Base-by-base conservation (phyloP, 2,329 filamentous ascomycete species). In the Alternaria arborescens region DNA sequence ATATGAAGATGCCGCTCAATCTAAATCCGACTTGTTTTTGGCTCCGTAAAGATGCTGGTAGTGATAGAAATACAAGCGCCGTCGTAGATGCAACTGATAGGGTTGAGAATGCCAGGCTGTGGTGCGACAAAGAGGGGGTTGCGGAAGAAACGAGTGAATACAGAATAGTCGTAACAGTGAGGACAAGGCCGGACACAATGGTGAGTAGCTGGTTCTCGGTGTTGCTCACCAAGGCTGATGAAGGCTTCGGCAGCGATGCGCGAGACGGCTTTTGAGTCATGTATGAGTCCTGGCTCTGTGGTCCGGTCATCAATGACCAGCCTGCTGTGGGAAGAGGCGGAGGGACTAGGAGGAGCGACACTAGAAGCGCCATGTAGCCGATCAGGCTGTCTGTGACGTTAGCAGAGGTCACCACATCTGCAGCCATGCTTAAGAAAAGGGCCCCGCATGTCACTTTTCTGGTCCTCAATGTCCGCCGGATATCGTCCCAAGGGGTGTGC, bases 271-370 rank as follows among this genome's bases (percentile, higher is more conserved):
- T 57, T 58, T 70, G 68, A 24, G 60, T 65, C 30, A 63, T 67
- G 64, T 72, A 75, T 10, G 69, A 65, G 38, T 65, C 61, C 34
- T 71, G 64, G 24, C 55, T 59, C 46, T 73, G 68, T 12, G 53
- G 52, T 5, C 64, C 67, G 8, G 74, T 76, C 55, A 69, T 68
- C 36, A 77, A 46, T 12, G 72, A 72, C 71, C 71, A 77, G 16
- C 69, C 76, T 44, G 72, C 62, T 16, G 73, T 71, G 20, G 78
- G 77, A 36, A 86, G 80, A 30, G 84, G 82, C 16, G 82, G 82
- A n/a, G 82, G 82, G n/a, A 85, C 65, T 10, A 81, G 70, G 36
- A 85, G 77, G 5, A 84, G 69, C 0, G 84, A 84, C 14, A 77
- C 61, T 36, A 79, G 63, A 53, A 87, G 71, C 20, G 82, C 80